phyloP scores from a whole-genome alignment of 495 filamentous ascomycete genomes.

The Lasiosphaeria miniovina region DNA sequence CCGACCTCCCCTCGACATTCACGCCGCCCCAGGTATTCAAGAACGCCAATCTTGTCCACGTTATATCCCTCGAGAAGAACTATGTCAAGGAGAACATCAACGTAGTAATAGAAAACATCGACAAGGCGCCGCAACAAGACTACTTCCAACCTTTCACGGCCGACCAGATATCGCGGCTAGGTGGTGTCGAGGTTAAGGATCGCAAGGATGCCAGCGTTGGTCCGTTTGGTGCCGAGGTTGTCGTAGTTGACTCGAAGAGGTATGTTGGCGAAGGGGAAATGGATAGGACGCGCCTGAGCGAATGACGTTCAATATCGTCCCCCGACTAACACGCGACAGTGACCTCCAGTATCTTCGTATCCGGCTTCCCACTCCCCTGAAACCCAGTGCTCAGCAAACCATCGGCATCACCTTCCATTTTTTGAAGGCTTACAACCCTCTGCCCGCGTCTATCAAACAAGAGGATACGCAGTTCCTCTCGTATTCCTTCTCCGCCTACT shows the following conservation, averaged over 20 bases:
- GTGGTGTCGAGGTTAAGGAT: slow-evolving; percentile 85
- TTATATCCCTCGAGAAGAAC: slow-evolving; percentile 86
- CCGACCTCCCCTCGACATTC: slow-evolving; percentile 64
- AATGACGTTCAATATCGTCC: neutral
- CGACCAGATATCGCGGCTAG: slow-evolving; percentile 68
- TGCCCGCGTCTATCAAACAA: slow-evolving; percentile 77
- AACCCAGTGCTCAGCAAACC: slow-evolving; percentile 72
- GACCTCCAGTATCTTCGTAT: slow-evolving; percentile 81
- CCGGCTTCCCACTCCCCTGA: slow-evolving; percentile 69
- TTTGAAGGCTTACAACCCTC: slow-evolving; percentile 69
- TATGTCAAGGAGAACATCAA: slow-evolving; percentile 89
- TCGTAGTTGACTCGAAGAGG: slow-evolving; percentile 63
- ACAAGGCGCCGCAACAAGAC: slow-evolving; percentile 67
- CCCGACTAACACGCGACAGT: slow-evolving; percentile 40
- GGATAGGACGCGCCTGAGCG: neutral
- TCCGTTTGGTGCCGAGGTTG: slow-evolving; percentile 64
- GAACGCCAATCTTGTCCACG: slow-evolving; percentile 85
- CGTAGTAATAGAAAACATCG: slow-evolving; percentile 86
- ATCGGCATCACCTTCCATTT: slow-evolving; percentile 81
- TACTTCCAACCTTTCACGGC: slow-evolving; percentile 85
- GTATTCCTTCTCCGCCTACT: slow-evolving; percentile 80
- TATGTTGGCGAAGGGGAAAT: slow-evolving; percentile 28
- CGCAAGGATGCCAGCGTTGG: slow-evolving; percentile 71
- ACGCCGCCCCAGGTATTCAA: slow-evolving; percentile 86
- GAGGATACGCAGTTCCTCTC: slow-evolving; percentile 80